phyloP scores from a whole-genome alignment of 495 filamentous ascomycete genomes.

The Trypethelium eluteriae region DNA sequence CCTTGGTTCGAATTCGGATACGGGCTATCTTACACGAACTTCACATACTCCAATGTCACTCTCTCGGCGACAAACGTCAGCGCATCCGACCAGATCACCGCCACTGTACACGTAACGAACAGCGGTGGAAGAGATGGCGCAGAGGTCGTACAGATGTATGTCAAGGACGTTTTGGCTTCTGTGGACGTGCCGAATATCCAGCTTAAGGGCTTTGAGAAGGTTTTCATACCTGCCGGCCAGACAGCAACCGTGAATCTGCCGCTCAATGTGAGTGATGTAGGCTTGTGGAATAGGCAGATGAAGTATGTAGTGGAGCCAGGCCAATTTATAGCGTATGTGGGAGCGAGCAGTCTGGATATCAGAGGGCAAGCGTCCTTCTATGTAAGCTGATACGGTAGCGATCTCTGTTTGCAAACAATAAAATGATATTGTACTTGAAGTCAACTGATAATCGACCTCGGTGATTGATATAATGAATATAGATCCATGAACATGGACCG shows the following conservation, averaged over 20 bases:
- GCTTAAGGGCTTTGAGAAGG: conserved; percentile 73
- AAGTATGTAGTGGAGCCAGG: conserved; percentile 53
- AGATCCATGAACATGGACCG: too few relatives aligned
- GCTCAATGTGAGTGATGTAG: conserved; percentile 42
- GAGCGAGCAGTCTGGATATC: conserved; percentile 50
- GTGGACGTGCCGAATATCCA: conserved; percentile 63
- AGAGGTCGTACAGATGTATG: conserved; percentile 75
- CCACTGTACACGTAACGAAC: conserved; percentile 58
- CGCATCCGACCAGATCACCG: conserved; percentile 37
- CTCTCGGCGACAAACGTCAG: conserved; percentile 45
- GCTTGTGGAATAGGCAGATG: conserved; percentile 33
- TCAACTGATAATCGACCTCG: too few relatives aligned
- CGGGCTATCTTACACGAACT: conserved; percentile 65
- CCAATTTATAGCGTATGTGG: conserved; percentile 52
- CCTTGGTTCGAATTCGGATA: conserved; percentile 51
- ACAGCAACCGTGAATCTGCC: conserved; percentile 56
- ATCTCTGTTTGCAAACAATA: background rate
- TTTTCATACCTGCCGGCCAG: conserved; percentile 61
- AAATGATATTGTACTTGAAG: background rate
- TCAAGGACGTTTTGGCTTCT: conserved; percentile 39
- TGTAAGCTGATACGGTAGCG: conserved; percentile 10
- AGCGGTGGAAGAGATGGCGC: conserved; percentile 56
- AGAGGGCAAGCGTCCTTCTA: conserved; percentile 46
- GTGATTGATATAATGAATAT: too few relatives aligned
- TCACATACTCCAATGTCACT: conserved; percentile 56